Conservation (phyloP, 176 grass and related monocot genomes). For the Triticum aestivum region IWGSC_CS_RefSeq_v2.1 NC_057811.1:423449227-423449726, state of each 20-base stretch:
- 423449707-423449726: slow-evolving; percentile 30
- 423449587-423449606: slow-evolving; percentile 95
- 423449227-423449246: slow-evolving; percentile 90
- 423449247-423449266: slow-evolving; percentile 68
- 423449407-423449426: not conserved
- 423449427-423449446: not conserved
- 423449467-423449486: slow-evolving; percentile 20
- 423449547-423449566: slow-evolving; percentile 82
- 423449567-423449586: slow-evolving; percentile 75
- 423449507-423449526: slow-evolving; percentile 48
- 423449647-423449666: slow-evolving; percentile 55
- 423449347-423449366: slow-evolving; percentile 80
- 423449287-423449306: slow-evolving; percentile 94
- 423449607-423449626: slow-evolving; percentile 37
- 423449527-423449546: slow-evolving; percentile 84
- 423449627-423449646: slow-evolving; percentile 57
- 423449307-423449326: slow-evolving; percentile 91
- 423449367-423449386: slow-evolving; percentile 21
- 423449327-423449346: slow-evolving; percentile 81
- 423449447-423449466: slow-evolving; percentile 24
- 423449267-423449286: slow-evolving; percentile 67
- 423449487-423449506: slow-evolving; percentile 35
- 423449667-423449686: slow-evolving; percentile 63
- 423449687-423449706: slow-evolving; percentile 66
- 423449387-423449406: not conserved